Base-by-base conservation (phyloP, 805 yeast species). In the Huiozyma naganishii region DNA sequence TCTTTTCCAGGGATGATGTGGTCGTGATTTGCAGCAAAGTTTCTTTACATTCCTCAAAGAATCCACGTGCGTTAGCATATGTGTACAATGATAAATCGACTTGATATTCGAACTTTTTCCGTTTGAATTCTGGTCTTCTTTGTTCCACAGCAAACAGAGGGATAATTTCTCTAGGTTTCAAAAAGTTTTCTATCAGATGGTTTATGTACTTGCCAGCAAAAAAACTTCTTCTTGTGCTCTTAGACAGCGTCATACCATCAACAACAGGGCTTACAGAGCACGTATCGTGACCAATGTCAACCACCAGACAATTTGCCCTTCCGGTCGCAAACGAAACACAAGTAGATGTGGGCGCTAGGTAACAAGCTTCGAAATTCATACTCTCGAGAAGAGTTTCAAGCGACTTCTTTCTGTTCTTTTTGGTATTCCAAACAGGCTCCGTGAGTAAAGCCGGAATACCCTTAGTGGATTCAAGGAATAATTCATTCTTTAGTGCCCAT, bases 271-370 rank as follows among this genome's bases (percentile, higher is more conserved):
- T 81, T 1, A 80, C 89, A 48, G 86, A 77, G 13, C 75, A 69
- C 2, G 80, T 66, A 57, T 83, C 89, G 57, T 84, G 92, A 6
- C 95, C 95, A 35, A 85, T 65, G 60, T 87, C 95, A 35, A 87
- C 90, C 35, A 87, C 87, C 30, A 87, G 67, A 59, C 95, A 87
- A 47, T 81, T 82, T 38, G 95, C 88, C 58, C 94, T 73, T 4
- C 95, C 95, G 50, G 83, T 82, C 8, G 90, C 88, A 64, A 89
- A 89, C 1, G 95, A 79, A 1, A 83, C 79, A 65, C 95, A 83
- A 0, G 94, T 81, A n/a, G 96, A 90, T 7, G 81, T 72, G 45
- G 87, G 81, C 10, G 85, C 88, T 27, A 85, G 60, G 58, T 81
- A 89, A 45, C 85, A 76, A 0, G 94, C 97, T 34, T 92, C 89